These are phyloP conservation scores for Aspergillus avenaceus DNA, from an alignment of 495 filamentous ascomycete species.

Conservation along the genomic window DNA sequence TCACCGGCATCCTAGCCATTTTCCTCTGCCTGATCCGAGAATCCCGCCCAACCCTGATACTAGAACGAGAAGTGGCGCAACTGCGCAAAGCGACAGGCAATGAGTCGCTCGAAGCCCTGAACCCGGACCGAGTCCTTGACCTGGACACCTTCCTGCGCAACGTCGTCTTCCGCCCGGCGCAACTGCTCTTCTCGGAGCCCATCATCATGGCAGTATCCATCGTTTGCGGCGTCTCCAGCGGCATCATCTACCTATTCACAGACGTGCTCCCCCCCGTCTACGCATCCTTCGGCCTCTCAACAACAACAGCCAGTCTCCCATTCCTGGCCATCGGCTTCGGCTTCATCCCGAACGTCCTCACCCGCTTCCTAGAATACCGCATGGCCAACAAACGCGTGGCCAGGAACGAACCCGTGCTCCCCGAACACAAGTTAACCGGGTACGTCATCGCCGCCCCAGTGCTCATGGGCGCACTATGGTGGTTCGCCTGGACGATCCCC, in stretches of 20 bases:
- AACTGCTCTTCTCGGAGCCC: slow-evolving; percentile 40
- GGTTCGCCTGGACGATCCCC: slow-evolving; percentile 44
- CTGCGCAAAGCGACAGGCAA: slow-evolving; percentile 23
- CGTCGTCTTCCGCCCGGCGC: slow-evolving; percentile 30
- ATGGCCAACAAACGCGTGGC: slow-evolving; percentile 12
- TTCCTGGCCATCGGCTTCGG: slow-evolving; percentile 38
- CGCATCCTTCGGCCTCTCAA: slow-evolving; percentile 25
- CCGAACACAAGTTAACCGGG: slow-evolving; percentile 42
- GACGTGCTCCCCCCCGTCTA: slow-evolving; percentile 38
- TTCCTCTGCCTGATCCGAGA: slow-evolving; percentile 24
- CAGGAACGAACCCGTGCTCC: slow-evolving; percentile 10
- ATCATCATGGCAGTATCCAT: slow-evolving; percentile 27
- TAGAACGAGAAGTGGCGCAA: slow-evolving; percentile 19
- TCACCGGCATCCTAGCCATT: slow-evolving; percentile 7
- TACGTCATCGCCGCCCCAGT: slow-evolving; percentile 37
- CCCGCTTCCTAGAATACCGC: slow-evolving; percentile 29
- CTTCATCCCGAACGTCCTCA: slow-evolving; percentile 23
- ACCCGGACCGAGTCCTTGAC: slow-evolving; percentile 30
- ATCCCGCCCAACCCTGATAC: slow-evolving; percentile 29
- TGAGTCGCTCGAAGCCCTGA: slow-evolving; percentile 18
- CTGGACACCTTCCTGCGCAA: slow-evolving; percentile 23
- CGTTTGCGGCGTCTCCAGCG: slow-evolving; percentile 7
- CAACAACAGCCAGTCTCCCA: slow-evolving; percentile 25
- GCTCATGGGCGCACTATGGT: slow-evolving; percentile 34
- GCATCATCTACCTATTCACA: slow-evolving; percentile 25